A percentile compares a stretch with the other conserved stretches of the same genome.
Evolutionary conservation across 176 grass and related monocot genomes (phyloP).

Genomic region (Secale cereale): DNA sequence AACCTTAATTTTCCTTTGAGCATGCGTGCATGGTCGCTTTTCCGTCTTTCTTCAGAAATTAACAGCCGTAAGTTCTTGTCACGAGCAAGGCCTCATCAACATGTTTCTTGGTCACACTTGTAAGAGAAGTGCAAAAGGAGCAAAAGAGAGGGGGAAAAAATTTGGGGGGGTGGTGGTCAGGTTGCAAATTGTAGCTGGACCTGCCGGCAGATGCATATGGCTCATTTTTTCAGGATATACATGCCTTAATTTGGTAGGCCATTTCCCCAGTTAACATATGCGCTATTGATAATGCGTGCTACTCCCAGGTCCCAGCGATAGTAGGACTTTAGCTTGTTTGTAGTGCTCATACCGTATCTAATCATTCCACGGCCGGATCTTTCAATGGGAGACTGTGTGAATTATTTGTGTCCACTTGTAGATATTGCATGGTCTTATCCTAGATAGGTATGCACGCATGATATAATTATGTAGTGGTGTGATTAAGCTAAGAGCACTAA

Average conservation of each 20-base stretch:
- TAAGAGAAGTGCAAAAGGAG: background rate
- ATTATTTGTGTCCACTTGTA: background rate
- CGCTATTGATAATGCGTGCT: background rate
- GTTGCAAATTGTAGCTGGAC: background rate
- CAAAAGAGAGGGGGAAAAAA: background rate
- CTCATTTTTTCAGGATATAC: no score
- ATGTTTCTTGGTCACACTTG: background rate
- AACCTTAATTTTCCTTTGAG: no score
- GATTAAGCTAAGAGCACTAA: no score
- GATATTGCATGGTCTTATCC: background rate
- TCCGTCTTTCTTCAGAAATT: background rate
- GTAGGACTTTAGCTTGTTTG: background rate
- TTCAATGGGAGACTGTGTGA: background rate
- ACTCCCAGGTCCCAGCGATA: no score
- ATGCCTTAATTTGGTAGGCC: slow-evolving; percentile 5
- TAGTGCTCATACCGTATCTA: background rate
- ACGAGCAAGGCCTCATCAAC: background rate
- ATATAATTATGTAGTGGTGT: background rate
- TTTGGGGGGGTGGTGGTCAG: background rate
- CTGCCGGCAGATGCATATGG: background rate
- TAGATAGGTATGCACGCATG: background rate
- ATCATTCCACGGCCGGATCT: background rate
- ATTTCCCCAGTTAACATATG: background rate
- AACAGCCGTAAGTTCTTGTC: background rate
- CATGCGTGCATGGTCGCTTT: background rate